Evolutionary conservation across 495 filamentous ascomycete genomes (phyloP).

Genomic region (Paragyromitra xinjiangensis): DNA sequence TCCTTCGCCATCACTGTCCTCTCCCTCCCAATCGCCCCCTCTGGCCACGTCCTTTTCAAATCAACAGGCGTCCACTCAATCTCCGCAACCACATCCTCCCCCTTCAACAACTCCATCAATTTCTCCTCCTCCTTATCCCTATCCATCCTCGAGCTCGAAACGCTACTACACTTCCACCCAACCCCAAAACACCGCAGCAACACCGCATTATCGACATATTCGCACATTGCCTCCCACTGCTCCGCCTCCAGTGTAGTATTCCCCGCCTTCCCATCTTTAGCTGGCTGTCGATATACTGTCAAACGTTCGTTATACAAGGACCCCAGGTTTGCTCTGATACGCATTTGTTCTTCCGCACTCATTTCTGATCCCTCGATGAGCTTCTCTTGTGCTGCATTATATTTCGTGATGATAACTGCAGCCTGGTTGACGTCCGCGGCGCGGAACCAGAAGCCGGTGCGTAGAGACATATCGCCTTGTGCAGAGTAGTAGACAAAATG

Average conservation of each 20-base stretch:
- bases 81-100: conserved; percentile 30
- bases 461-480: conserved; percentile 51
- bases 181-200: conserved; percentile 42
- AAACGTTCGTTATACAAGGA: conserved; percentile 35
- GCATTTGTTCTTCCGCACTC: conserved; percentile 32
- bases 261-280: conserved; percentile 32
- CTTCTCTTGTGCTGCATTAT: conserved; percentile 36
- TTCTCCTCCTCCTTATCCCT: conserved; percentile 44
- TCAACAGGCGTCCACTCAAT: conserved; percentile 52
- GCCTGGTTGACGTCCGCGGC: neutral
- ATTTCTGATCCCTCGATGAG: conserved; percentile 38
- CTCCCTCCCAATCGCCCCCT: conserved; percentile 74
- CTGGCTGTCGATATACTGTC: conserved; percentile 47
- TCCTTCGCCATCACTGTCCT: conserved; percentile 76
- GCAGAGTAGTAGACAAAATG: conserved; percentile 55
- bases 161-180: conserved; percentile 41
- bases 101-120: conserved; percentile 40
- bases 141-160: conserved; percentile 45
- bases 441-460: conserved; percentile 51
- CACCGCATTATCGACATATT: conserved; percentile 31
- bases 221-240: conserved; percentile 39
- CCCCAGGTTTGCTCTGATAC: conserved; percentile 32
- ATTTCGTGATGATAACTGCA: conserved; percentile 39
- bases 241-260: conserved; percentile 35
- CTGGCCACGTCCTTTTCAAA: conserved; percentile 69